Conservation (phyloP, 768 basidiomycete species). For the Rhodosporidiobolus sp. region DNA sequence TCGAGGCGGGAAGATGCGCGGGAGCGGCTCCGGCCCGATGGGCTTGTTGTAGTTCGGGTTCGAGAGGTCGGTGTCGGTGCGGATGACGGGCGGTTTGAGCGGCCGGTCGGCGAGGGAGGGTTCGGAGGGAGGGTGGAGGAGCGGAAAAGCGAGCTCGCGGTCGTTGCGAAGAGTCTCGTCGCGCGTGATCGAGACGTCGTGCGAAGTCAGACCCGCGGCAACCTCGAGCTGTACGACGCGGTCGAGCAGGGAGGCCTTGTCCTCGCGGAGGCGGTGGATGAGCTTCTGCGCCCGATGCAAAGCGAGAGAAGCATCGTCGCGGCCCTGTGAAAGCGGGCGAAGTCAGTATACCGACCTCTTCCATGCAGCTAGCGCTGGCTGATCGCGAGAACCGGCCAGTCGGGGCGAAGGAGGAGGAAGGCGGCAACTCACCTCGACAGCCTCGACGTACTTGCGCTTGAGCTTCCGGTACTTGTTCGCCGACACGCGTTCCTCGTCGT, state of each 20-base stretch:
- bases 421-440: constrained; percentile 62
- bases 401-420: constrained; percentile 16
- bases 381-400: background rate
- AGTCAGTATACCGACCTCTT: no score
- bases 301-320: constrained; percentile 61
- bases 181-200: constrained; percentile 13
- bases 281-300: constrained; percentile 63
- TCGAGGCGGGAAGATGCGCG: constrained; percentile 22
- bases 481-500: constrained; percentile 14
- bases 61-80: constrained; percentile 28
- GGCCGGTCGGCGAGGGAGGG: constrained; percentile 33
- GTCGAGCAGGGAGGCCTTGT: constrained; percentile 52
- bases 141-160: constrained; percentile 26
- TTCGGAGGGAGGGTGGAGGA: constrained; percentile 26
- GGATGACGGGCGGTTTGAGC: constrained; percentile 12
- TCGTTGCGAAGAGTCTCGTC: constrained; percentile 7
- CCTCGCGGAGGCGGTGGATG: constrained; percentile 61
- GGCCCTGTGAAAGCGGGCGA: constrained; percentile 52
- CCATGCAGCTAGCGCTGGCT: background rate
- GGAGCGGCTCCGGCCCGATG: background rate
- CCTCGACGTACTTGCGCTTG: constrained; percentile 64
- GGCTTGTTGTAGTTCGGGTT: constrained; percentile 28
- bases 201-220: constrained; percentile 30
- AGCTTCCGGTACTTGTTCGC: constrained; percentile 60
- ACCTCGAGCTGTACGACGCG: constrained; percentile 37